phyloP scores from a whole-genome alignment of 2,329 filamentous ascomycete species.

The Curvularia eragrostidis region DNA sequence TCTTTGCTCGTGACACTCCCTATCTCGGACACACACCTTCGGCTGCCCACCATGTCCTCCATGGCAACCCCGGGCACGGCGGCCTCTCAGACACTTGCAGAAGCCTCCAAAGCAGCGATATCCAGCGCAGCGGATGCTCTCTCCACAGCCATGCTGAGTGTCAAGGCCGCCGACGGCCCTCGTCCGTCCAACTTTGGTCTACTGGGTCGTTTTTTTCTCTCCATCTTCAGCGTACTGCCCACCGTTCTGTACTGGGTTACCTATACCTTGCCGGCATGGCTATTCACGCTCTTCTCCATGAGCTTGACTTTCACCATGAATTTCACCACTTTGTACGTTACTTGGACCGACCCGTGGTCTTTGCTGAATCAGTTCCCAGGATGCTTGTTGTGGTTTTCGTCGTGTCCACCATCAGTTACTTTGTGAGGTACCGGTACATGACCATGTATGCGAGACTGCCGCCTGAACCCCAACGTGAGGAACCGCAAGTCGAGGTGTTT shows the following conservation, averaged over 20 bases:
- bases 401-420: constrained; percentile 88
- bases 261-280: constrained; percentile 85
- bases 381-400: constrained; percentile 74
- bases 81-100: constrained; percentile 22
- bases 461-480: constrained; percentile 92
- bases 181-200: constrained; percentile 51
- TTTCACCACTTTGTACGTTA: constrained; percentile 84
- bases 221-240: constrained; percentile 62
- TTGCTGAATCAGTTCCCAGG: constrained; percentile 39
- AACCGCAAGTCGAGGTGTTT: constrained; percentile 93
- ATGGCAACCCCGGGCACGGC: constrained; percentile 36
- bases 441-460: constrained; percentile 97
- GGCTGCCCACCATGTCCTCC: constrained; percentile 21
- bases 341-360: not conserved
- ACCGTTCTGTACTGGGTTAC: constrained; percentile 76
- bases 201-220: constrained; percentile 58
- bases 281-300: constrained; percentile 89
- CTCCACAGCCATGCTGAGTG: constrained; percentile 28
- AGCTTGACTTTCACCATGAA: constrained; percentile 99
- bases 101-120: constrained; percentile 19
- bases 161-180: constrained; percentile 30
- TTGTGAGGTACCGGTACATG: constrained; percentile 92
- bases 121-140: constrained; percentile 28
- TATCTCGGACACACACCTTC: not conserved
- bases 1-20: constrained; percentile 16